Evolutionary conservation across 2,329 filamentous ascomycete genomes (phyloP), one percentile per base, ranked within the genome.

Genomic region (Paraphaeosphaeria sporulosa): DNA sequence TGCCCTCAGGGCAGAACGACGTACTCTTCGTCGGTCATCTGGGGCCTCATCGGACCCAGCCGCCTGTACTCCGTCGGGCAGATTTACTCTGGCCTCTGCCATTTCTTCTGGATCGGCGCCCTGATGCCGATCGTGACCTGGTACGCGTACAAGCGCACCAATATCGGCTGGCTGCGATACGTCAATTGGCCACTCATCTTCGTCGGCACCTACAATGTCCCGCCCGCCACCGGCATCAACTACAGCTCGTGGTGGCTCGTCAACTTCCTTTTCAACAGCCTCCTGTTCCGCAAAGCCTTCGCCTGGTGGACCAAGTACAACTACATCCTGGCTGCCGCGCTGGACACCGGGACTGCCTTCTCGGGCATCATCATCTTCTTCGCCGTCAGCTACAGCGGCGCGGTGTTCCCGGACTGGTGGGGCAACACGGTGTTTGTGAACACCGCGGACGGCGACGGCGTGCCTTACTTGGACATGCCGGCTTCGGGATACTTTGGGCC

Each of bases 281-380:
- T 90, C 61, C 85, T 96, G 70, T 88, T 89, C 73, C 86, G 86
- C 36, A 84, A 89, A 21, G 89, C 87, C 23, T 83, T 83, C 27
- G 88, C 86, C 1, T 96, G 93, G 93, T 96, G 93, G 93, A 88
- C 87, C 49, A 95, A 96, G 78, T 96, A 96, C 76, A 94, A 91
- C 43, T 95, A 95, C 91, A 94, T 92, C 3, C 82, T 96, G 54
- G 92, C 89, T 59, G 92, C 92, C 0, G 93, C 91, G 1, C 83
- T 96, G 56, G 93, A 96, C 73, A 93, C 90, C 0, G 92, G 92
- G 0, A 81, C 96, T 19, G 92, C 93, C 0, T 91, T 94, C 70
- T 91, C 91, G 30, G 89, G 95, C 40, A 88, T 96, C 9, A 86
- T 94, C 4, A 89, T 95, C 23, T 96, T 96, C 75, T 94, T 96